Evolutionary conservation across 2,329 filamentous ascomycete genomes (phyloP), one percentile per base, ranked within the genome.

Genomic region (Beauveria bassiana): DNA sequence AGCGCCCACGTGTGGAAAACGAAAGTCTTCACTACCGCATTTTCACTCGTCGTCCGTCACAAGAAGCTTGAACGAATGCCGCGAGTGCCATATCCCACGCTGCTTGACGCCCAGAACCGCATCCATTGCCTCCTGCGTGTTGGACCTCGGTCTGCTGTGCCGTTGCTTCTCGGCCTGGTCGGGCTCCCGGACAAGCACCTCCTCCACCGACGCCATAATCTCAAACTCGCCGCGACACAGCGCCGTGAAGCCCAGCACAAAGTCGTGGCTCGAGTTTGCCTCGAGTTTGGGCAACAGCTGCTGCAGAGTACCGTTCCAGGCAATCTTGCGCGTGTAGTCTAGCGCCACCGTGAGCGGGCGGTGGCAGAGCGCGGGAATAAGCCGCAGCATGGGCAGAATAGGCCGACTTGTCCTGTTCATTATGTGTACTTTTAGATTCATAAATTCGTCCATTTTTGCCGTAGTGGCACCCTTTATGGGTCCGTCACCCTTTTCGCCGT

Each of bases 301-400:
- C 74, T 97, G 93, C 62, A 96, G 74, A 34, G 89, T 86, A 1
- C 93, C 93, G 65, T 91, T 93, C 87, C 91, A 95, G 1, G 87
- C 87, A 59, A 96, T 82, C 65, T 91, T 90, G 69, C 90, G 87
- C 47, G 89, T 89, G 61, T 93, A 84, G 71, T 96, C 93, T 18
- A 96, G 82, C 2, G 90, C 89, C 16, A 90, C 79, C 63, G 85
- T 86, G 56, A 84, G 80, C 1, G 89, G 84, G 18, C 93, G 85
- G 68, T 92, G 84, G 50, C 89, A 84, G 18, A 96, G 81, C 56
- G 86, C 84, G 0, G 93, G 92, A 72, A 93, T 84, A 16, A 96
- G 76, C 43, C 93, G 83, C 47, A 96, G 77, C 1, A 96, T 78
- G 0, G 90, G 87, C 50, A 85, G 81, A 40, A 96, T 85, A 0